These are phyloP conservation scores for Brettanomyces bruxellensis DNA, from an alignment of 805 yeast species.

Conservation along the genomic window DNA sequence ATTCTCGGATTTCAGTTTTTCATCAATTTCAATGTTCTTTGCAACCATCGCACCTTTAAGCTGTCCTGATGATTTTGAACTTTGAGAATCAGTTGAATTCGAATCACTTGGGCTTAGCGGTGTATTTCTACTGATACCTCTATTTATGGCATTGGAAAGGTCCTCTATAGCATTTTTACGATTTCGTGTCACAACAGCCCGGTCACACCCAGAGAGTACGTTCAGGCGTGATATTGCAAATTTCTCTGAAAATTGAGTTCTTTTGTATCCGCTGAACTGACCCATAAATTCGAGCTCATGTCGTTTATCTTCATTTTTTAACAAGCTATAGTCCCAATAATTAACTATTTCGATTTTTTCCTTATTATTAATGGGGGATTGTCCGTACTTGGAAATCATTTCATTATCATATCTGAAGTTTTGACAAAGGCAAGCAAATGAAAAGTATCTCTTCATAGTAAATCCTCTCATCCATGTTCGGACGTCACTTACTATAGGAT, in stretches of 20 bases:
- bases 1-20: no score
- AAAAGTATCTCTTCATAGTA: slow-evolving; percentile 7
- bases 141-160: no score
- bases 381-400: neutral
- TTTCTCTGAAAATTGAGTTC: neutral
- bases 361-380: neutral
- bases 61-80: no score
- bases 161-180: no score
- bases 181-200: no score
- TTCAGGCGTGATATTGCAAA: no score
- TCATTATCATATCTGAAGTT: slow-evolving; percentile 5
- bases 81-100: no score
- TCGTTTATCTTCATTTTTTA: neutral
- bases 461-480: slow-evolving; percentile 9
- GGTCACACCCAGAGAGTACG: no score
- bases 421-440: slow-evolving; percentile 1
- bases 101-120: no score
- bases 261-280: neutral
- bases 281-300: neutral
- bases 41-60: no score
- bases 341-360: neutral
- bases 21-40: no score
- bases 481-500: slow-evolving; percentile 10
- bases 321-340: neutral
- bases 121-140: no score